These are phyloP conservation scores for Quercus dentata DNA, from an alignment of 306 rosid species.

Conservation along the genomic window DNA sequence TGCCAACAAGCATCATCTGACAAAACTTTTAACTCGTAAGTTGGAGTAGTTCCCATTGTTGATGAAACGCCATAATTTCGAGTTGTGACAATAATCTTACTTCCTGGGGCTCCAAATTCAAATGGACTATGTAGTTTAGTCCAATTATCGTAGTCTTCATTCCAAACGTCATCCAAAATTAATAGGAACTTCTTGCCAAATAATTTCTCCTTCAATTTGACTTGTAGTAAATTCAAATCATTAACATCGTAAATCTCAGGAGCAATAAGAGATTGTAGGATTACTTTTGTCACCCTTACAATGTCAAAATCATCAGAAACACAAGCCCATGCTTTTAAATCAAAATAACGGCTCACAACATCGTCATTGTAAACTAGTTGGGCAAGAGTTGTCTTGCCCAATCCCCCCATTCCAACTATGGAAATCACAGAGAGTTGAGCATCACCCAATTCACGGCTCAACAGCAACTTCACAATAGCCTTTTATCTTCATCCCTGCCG, in stretches of 20 bases:
- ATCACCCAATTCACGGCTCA: neutral
- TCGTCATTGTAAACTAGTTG: neutral
- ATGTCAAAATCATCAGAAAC: neutral
- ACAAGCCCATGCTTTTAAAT: neutral
- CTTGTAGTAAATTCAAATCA: neutral
- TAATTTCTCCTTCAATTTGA: neutral
- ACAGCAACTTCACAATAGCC: neutral
- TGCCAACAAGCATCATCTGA: neutral
- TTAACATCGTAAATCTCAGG: neutral
- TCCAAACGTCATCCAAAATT: neutral
- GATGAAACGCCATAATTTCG: neutral
- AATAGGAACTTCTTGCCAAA: neutral
- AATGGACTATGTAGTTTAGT: neutral
- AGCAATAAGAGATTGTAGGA: neutral
- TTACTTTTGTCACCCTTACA: neutral
- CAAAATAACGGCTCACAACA: neutral
- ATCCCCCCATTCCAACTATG: neutral
- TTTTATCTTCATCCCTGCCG: slow-evolving; percentile 5
- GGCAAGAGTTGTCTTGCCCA: neutral
- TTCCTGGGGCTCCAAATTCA: neutral
- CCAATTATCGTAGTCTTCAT: slow-evolving; percentile 1
- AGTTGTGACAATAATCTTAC: slow-evolving; percentile 5
- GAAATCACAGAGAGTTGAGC: neutral
- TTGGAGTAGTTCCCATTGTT: neutral
- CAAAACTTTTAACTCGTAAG: neutral